Base-by-base conservation (phyloP, 2,329 filamentous ascomycete genomes). In the Bipolaris gigantea region DNA sequence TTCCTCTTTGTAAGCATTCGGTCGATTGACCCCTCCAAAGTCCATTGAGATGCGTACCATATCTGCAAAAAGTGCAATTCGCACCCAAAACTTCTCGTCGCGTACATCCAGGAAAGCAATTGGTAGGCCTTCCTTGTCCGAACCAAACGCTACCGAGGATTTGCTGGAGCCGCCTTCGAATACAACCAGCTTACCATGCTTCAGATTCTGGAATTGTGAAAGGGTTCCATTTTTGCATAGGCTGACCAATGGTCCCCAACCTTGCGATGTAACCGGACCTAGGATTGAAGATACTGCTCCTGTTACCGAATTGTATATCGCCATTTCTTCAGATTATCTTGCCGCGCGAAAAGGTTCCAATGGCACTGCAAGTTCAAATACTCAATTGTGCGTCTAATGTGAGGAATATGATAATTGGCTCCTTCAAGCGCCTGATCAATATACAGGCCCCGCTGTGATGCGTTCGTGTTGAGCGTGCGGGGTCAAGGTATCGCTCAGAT, bases 81-180 rank as follows among this genome's bases (percentile, higher is more conserved):
- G 81, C 65, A 89, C 80, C 87, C 87, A 90, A 68, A 90, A 89
- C 27, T 84, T 79, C 58, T 89, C 86, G 63, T 83, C 83, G 66
- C 83, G 81, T 8, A 90, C 80, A 11, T 81, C 77, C 32, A 90
- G 73, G 61, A 85, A 81, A 3, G 84, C 79, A 33, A 77, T 75
- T 21, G 78, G 79, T 15, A 67, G 58, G 15, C 70, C 75, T 50
- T 73, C 73, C 6, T 72, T 67, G 50, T 75, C 74, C 34, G 64
- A 71, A 63, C 59, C 73, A 67, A 67, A 81, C 61, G 64, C 80
- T 74, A 75, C 67, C 15, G 74, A 76, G 13, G 75, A 67, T 56
- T 75, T 77, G 52, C 62, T 63, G 67, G 78, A 65, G 75, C 74
- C 57, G 61, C 70, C 64, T 77, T 81, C 53, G 60, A 75, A 71